Evolutionary conservation across 2,329 filamentous ascomycete species (phyloP), one percentile per base, ranked within the genome.

Genomic region (Thermoascus crustaceus): DNA sequence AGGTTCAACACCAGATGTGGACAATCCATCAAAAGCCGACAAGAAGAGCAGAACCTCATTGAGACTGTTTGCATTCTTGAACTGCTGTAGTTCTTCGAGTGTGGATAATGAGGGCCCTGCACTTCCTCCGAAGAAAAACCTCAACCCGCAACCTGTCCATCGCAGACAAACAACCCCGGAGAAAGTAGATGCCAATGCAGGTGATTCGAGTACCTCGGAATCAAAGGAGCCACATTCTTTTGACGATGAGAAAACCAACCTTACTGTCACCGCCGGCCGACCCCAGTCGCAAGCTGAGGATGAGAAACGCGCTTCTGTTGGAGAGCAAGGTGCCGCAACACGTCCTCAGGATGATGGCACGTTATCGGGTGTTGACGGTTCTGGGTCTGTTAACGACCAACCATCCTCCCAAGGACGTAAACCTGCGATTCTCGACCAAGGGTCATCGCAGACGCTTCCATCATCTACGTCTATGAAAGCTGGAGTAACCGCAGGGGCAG

Each of bases 21-120:
- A 49, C 29, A 52, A 50, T 14, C 39, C 51, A 42, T 30, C 55
- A 20, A 66, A 59, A 42, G 30, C 53, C 13, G 60, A 63, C 35
- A 54, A 52, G 41, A 70, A 67, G 47, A 55, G 43, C 35, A 65
- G 65, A 45, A 52, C 58, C 5, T 52, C 65, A 22, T 58, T 52
- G 20, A 57, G 56, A 32, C 40, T 67, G 5, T 52, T 71, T 17
- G 63, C 68, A 7, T 67, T 72, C 38, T 46, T 72, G 35, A 63
- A 57, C 35, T 72, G 69, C 50, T 72, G 69, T 45, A 63, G 67
- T 19, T 60, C 64, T 3, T 61, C 66, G 11, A 52, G 53, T n/a
- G 50, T 61, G n/a, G 68, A 69, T 43, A 46, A 54, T 22, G 66
- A 67, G 19, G 66, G 67, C 35, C 48, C 55, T 37, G 50, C 58